Evolutionary conservation across 208 protist species (phyloP).

Genomic region (Hexamita inflata): DNA sequence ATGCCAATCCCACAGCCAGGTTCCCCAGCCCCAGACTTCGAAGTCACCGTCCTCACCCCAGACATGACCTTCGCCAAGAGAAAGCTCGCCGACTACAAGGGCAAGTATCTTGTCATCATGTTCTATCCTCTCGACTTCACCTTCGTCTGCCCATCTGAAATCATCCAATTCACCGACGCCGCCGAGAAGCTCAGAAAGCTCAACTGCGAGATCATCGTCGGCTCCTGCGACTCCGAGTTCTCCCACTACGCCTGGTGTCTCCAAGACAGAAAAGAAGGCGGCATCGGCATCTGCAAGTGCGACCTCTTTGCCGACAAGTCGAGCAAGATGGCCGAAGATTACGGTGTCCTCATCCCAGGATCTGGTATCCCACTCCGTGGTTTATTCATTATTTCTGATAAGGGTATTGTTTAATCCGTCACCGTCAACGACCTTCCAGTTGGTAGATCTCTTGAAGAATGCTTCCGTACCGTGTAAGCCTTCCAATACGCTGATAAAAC

Average conservation of each 20-base stretch:
- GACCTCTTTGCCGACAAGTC: constrained; percentile 79
- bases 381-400: constrained; percentile 32
- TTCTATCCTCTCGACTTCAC: constrained; percentile 38
- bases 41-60: not conserved
- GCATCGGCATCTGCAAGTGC: constrained; percentile 77
- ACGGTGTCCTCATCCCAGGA: constrained; percentile 71
- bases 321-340: constrained; percentile 65
- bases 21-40: constrained; percentile 12
- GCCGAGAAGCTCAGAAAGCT: not conserved
- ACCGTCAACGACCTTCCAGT: constrained; percentile 79
- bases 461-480: constrained; percentile 73
- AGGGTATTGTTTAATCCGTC: constrained; percentile 25
- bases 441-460: constrained; percentile 74
- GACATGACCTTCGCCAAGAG: not conserved
- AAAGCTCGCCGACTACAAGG: constrained; percentile 23
- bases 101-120: constrained; percentile 31
- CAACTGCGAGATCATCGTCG: constrained; percentile 26
- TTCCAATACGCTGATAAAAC: constrained; percentile 72
- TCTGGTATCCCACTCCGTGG: constrained; percentile 33
- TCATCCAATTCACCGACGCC: constrained; percentile 22
- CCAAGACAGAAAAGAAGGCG: constrained; percentile 75
- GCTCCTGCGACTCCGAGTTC: constrained; percentile 48
- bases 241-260: constrained; percentile 82
- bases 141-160: constrained; percentile 43
- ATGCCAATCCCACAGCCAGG: constrained; percentile 5